phyloP scores from a whole-genome alignment of 139 green algal species.

The Mychonastes homosphaera region DNA sequence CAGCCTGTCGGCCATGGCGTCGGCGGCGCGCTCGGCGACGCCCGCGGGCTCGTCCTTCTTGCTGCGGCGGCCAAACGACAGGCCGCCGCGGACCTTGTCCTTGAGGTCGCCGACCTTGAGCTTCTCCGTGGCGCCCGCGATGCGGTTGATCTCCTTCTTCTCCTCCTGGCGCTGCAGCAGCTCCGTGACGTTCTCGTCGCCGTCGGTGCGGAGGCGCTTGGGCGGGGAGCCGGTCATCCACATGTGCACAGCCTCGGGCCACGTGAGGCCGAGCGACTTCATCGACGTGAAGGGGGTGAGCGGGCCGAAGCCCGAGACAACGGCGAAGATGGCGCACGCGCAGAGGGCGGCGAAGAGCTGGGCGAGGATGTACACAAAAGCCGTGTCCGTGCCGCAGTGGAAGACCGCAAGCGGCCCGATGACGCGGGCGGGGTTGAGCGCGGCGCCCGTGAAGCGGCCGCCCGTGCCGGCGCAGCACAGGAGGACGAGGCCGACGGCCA shows the following conservation, averaged over 20 bases:
- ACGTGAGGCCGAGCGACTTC: not conserved
- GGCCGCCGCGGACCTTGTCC: no score
- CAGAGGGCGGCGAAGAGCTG: conserved; percentile 10
- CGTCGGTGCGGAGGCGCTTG: not conserved
- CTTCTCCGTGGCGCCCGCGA: no score
- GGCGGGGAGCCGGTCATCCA: conserved; percentile 2
- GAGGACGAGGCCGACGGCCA: conserved; percentile 15
- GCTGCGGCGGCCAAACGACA: no score
- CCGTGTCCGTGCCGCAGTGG: conserved; percentile 1
- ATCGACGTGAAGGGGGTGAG: not conserved
- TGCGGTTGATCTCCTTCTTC: no score
- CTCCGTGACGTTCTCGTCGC: conserved; percentile 1
- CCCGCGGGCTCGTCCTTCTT: no score
- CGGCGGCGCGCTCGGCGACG: no score
- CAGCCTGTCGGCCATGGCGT: no score
- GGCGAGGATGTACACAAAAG: conserved; percentile 12
- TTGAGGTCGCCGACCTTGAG: no score
- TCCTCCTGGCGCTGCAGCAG: not conserved
- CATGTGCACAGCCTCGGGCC: not conserved
- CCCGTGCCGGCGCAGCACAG: conserved; percentile 10
- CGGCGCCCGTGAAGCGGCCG: conserved; percentile 4
- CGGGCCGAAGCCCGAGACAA: conserved; percentile 1
- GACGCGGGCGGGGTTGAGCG: conserved; percentile 14
- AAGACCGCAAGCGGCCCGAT: conserved; percentile 17
- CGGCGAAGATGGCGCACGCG: conserved; percentile 10